Evolutionary conservation across 2,329 filamentous ascomycete species (phyloP).

Genomic region (Colletotrichum viniferum): DNA sequence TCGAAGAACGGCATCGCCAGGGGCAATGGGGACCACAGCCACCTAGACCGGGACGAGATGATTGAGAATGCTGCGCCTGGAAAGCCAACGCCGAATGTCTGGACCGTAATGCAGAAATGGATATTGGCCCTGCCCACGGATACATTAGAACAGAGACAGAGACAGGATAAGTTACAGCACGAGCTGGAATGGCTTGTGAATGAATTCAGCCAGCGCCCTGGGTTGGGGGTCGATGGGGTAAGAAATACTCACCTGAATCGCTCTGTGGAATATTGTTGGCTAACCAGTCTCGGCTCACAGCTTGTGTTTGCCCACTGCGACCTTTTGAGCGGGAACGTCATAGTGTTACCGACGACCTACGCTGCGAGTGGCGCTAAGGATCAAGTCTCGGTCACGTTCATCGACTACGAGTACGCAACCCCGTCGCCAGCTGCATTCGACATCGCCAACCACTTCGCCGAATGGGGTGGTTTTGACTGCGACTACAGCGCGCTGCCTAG

Average conservation of each 20-base stretch:
- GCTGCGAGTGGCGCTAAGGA: constrained; percentile 35
- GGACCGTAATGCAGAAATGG: constrained; percentile 97
- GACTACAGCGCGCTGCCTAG: constrained; percentile 86
- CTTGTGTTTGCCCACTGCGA: constrained; percentile 96
- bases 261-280: background rate
- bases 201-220: constrained; percentile 76
- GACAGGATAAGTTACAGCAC: constrained; percentile 71
- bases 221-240: constrained; percentile 78
- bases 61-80: constrained; percentile 62
- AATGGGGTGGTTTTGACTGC: constrained; percentile 98
- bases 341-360: constrained; percentile 66
- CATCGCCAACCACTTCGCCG: constrained; percentile 96
- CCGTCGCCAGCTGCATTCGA: constrained; percentile 95
- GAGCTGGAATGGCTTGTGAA: constrained; percentile 75
- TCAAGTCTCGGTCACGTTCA: constrained; percentile 74
- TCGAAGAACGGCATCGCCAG: constrained; percentile 41
- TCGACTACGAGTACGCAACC: constrained; percentile 98
- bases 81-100: constrained; percentile 83
- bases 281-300: constrained; percentile 40
- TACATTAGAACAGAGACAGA: constrained; percentile 70
- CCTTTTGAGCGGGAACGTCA: constrained; percentile 94
- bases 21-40: constrained; percentile 26
- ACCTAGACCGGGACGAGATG: constrained; percentile 35
- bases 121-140: constrained; percentile 80
- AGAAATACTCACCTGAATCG: constrained; percentile 33